Conservation (phyloP, 2,329 filamentous ascomycete species). For the Fusarium torulosum region DNA sequence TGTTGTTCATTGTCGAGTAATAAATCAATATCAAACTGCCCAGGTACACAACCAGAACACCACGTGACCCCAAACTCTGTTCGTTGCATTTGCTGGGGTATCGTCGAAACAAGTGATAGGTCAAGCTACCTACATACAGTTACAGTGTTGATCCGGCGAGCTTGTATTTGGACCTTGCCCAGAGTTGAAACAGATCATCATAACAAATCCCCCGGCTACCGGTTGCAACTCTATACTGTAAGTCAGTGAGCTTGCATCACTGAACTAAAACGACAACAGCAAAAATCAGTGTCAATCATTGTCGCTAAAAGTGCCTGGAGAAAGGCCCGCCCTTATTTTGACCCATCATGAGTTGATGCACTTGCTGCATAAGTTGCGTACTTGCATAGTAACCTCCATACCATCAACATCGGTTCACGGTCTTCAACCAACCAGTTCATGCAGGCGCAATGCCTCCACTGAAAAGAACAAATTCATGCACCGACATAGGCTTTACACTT, state of each 20-base stretch:
- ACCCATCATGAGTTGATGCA: constrained; percentile 22
- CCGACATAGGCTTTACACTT: constrained; percentile 80
- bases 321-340: constrained; percentile 9
- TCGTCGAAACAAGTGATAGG: neutral
- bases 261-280: constrained; percentile 27
- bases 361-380: neutral
- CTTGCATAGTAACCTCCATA: neutral
- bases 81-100: neutral
- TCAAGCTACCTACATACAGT: neutral
- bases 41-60: neutral
- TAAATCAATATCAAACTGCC: neutral
- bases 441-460: constrained; percentile 57
- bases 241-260: constrained; percentile 23
- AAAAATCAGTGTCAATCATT: constrained; percentile 28
- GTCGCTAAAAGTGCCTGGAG: constrained; percentile 7
- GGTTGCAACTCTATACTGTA: constrained; percentile 36
- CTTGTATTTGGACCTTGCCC: constrained; percentile 14
- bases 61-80: constrained; percentile 28
- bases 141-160: constrained; percentile 24
- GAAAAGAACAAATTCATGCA: constrained; percentile 61
- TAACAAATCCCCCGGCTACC: constrained; percentile 10
- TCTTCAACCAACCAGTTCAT: constrained; percentile 6
- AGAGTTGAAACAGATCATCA: constrained; percentile 36
- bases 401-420: no score
- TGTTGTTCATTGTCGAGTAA: neutral